phyloP scores from a whole-genome alignment of 371 early-diverging fungal genomes.

The Mucor sp. region DNA sequence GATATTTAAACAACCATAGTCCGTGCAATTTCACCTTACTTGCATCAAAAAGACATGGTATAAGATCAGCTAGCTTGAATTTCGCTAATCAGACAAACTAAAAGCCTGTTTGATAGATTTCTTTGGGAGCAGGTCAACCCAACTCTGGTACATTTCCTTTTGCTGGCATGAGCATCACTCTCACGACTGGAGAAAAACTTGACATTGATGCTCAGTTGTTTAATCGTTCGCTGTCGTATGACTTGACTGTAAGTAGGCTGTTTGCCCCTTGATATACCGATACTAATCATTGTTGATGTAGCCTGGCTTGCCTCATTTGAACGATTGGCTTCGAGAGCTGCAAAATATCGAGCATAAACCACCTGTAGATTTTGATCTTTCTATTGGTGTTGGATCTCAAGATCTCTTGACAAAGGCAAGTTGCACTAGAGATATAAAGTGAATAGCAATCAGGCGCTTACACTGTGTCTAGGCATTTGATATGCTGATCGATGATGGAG shows the following conservation, averaged over 20 bases:
- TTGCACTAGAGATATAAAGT: not conserved
- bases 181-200: slow-evolving; percentile 63
- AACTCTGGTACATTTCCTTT: slow-evolving; percentile 75
- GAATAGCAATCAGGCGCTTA: not conserved
- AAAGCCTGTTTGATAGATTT: slow-evolving; percentile 42
- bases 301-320: slow-evolving; percentile 68
- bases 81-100: not conserved
- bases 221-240: slow-evolving; percentile 55
- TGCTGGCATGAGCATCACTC: slow-evolving; percentile 58
- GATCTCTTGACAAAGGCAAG: slow-evolving; percentile 70
- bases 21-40: slow-evolving; percentile 35
- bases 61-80: not conserved
- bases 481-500: slow-evolving; percentile 67
- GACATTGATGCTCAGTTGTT: slow-evolving; percentile 48
- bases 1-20: slow-evolving; percentile 23
- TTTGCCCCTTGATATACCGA: not conserved
- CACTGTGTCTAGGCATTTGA: slow-evolving; percentile 58
- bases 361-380: slow-evolving; percentile 59
- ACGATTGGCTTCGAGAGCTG: slow-evolving; percentile 64
- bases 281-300: slow-evolving; percentile 11
- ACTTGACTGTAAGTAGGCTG: slow-evolving; percentile 48
- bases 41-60: slow-evolving; percentile 49
- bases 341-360: slow-evolving; percentile 66
- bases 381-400: slow-evolving; percentile 77
- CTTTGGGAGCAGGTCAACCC: slow-evolving; percentile 77